A percentile compares a stretch with the other conserved stretches of the same genome.
These are phyloP conservation scores for Pichia sp. DNA, from an alignment of 1,139 yeast species.

Conservation along the genomic window DNA sequence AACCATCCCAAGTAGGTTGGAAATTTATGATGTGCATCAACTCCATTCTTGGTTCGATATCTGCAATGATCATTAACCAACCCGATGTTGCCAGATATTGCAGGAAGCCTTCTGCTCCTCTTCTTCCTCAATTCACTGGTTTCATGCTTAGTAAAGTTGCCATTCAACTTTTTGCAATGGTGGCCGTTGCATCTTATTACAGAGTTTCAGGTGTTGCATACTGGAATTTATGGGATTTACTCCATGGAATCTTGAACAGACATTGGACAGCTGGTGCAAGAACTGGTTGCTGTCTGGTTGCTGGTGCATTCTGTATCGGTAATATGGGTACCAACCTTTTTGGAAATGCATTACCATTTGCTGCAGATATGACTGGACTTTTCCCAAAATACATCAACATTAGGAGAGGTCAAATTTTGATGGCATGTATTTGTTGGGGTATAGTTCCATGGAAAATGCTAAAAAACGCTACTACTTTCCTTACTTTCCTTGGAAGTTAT, in stretches of 20 bases:
- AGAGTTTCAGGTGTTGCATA: conserved; percentile 28
- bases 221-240: conserved; percentile 31
- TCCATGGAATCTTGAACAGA: conserved; percentile 26
- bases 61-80: conserved; percentile 37
- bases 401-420: conserved; percentile 71
- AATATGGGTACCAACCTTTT: conserved; percentile 47
- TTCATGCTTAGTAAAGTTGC: conserved; percentile 27
- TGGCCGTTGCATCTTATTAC: conserved; percentile 26
- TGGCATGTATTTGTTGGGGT: conserved; percentile 70
- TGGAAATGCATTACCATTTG: conserved; percentile 51
- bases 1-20: conserved; percentile 40
- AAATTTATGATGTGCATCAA: conserved; percentile 36
- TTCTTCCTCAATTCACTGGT: conserved; percentile 27
- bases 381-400: conserved; percentile 75
- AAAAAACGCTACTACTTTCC: conserved; percentile 47
- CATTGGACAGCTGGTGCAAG: conserved; percentile 40
- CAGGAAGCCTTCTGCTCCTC: conserved; percentile 33
- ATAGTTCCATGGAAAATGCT: conserved; percentile 76
- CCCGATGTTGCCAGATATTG: conserved; percentile 38
- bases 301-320: conserved; percentile 43
- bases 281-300: conserved; percentile 46
- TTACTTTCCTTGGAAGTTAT: conserved; percentile 39
- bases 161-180: conserved; percentile 28
- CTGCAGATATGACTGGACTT: conserved; percentile 72
- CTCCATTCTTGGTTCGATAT: conserved; percentile 41